Base-by-base conservation (phyloP, 1,284 basidiomycete genomes). In the Cerioporus squamosus region DNA sequence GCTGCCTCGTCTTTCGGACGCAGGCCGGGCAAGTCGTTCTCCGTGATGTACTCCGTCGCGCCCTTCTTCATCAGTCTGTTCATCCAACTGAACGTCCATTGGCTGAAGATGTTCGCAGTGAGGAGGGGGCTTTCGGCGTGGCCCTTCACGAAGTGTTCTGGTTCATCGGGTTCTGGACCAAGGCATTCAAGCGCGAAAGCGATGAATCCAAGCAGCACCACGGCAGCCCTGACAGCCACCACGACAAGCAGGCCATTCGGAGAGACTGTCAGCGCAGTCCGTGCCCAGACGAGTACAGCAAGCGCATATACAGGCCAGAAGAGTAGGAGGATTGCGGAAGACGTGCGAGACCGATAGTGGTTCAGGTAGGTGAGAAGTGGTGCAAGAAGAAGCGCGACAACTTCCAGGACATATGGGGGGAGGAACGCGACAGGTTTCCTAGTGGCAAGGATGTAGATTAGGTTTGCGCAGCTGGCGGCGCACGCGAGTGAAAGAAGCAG, bases 31-130 rank as follows among this genome's bases (percentile, higher is more conserved):
- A 94, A 81, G 68, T 95, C 93, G 38, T 87, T 81, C 69, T 94
- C 91, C 0, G 87, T 89, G 58, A 95, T 87, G 70, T 80, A 85
- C 56, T 79, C 75, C 18, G 75, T 71, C 1, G 80, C 79, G 23
- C 90, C 89, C 69, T 90, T 87, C 62, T 78, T 80, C 87, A 95
- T 86, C 20, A 95, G 79, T 0, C 84, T 81, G 1, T 89, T 89
- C 80, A 95, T 85, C 92, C 93, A 95, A 2, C 76, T 75, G 69
- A 95, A 95, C 1, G 81, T 84, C 86, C 83, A 92, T 55, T 79
- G 76, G 63, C 85, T 89, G 72, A 88, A 98, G 48, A 97, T 81
- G 73, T 97, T 97, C 33, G 96, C 94, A 0, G 85, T 88, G 20
- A 90, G 70, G 1, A 90, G 75, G 0, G 95, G 95, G 68, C 80